Evolutionary conservation across 1,284 basidiomycete genomes (phyloP), one percentile per base, ranked within the genome.

Genomic region (Polyporus tsugae): DNA sequence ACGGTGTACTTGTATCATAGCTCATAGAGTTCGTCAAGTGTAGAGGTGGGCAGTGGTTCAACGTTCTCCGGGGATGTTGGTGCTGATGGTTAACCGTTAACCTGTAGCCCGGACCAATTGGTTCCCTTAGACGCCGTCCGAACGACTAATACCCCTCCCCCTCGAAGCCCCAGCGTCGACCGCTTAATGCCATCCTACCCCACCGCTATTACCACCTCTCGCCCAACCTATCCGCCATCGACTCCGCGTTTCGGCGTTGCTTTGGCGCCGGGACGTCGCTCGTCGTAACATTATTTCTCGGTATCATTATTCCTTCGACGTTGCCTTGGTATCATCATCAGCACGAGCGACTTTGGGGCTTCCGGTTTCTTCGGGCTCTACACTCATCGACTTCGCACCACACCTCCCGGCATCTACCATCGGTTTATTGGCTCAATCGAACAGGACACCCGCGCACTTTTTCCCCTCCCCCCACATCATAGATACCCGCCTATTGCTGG

Each of bases 271-370:
- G 41, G 62, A 61, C 58, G 59, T 64, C 70, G 67, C 60, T 66
- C 67, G 67, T 65, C 72, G 58, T 61, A 66, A 60, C 70, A 61
- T 74, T 70, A 64, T 72, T 75, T 75, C 78, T 75, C 62, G 79
- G 79, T 84, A 84, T 82, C 81, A 80, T 83, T 84, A 83, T 84
- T 76, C 74, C 65, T 76, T 79, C 84, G 84, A 81, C 82, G 80
- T 78, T 73, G 76, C 75, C 76, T 78, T 79, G 73, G 74, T 73
- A 72, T 75, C 72, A 72, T 76, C 72, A 71, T 72, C 70, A 59
- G 66, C 65, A 72, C 59, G 75, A 73, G 76, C 70, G 68, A 70
- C 72, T 76, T 74, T 74, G 75, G 75, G 76, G 77, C 71, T 73
- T 71, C 75, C 72, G 73, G 74, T 76, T 75, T 67, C 66, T 69